Evolutionary conservation across 176 grass and related monocot species (phyloP), one percentile per base, ranked within the genome.

Genomic region (Phyllostachys edulis): DNA sequence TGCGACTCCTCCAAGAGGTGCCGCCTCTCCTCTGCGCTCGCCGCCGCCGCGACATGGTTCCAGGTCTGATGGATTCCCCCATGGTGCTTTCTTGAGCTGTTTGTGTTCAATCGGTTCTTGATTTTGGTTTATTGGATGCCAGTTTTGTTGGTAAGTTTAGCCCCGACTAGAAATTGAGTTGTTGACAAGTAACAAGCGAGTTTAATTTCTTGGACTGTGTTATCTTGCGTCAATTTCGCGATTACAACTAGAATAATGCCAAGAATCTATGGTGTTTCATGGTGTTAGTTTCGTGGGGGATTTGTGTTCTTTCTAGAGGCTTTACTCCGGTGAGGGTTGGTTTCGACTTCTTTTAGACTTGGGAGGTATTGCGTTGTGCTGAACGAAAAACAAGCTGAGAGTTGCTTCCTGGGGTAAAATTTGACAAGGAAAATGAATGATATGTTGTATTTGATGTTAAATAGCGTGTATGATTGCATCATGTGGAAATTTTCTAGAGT

Each of bases 1-100:
- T 97, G 91, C 87, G 85, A 87, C 38, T 74, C 67, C 41, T 69
- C 62, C 75, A 75, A 66, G 26, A 37, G 36, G 24, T 90, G 89
- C 75, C 89, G 85, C 69, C 80, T 90, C 61, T 75, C 80, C 15
- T 86, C 85, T 18, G 81, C 80, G 24, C 80, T 89, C 63, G 41
- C 85, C 78, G n/a, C 73, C 63, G 85, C 49, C 72, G 66, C 49
- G 13, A 67, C 36, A 52, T 90, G 91, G 84, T 77, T 84, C 79
- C 75, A 86, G 87, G 90, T 86, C 20, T 26, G 57, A 32, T 77
- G 77, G 8, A 8, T 39, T 18, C 77, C 66, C 17, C 26, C 24
- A 20, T 51, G 32, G 0, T 44, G 51, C 34, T 52, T 41, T 52
- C 15, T 14, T 23, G 21, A 49, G 9, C 9, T 68, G 9, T n/a